A percentile compares a stretch with the other conserved stretches of the same genome.
These are phyloP conservation scores for Colletotrichum lupini DNA, from an alignment of 2,329 filamentous ascomycete genomes.

Conservation along the genomic window DNA sequence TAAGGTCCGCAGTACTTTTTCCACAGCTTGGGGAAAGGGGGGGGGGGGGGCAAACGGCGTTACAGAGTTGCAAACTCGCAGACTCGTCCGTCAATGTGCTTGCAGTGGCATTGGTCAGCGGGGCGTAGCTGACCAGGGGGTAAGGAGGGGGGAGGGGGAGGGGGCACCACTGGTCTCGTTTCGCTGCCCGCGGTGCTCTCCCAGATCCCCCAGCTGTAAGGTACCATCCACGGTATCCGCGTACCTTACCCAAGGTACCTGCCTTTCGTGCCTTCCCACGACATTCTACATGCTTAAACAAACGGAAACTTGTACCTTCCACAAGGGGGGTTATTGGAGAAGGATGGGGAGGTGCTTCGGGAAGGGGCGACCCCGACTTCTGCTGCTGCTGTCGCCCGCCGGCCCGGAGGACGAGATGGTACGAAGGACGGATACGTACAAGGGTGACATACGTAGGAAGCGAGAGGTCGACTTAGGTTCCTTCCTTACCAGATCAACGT, in stretches of 20 bases:
- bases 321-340: neutral
- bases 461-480: neutral
- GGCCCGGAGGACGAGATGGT: neutral
- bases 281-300: no score
- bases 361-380: no score
- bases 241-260: no score
- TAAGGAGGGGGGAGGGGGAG: neutral
- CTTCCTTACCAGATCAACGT: neutral
- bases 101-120: slow-evolving; percentile 35
- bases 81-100: slow-evolving; percentile 31
- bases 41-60: slow-evolving; percentile 26
- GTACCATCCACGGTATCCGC: no score
- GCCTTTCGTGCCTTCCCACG: neutral
- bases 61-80: slow-evolving; percentile 36
- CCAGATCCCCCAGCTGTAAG: no score
- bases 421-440: neutral
- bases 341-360: neutral
- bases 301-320: no score
- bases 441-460: neutral
- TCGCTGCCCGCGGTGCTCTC: no score
- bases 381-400: no score
- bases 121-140: slow-evolving; percentile 20
- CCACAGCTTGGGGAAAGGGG: slow-evolving; percentile 1
- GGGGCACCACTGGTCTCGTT: neutral
- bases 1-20: neutral